A percentile compares a stretch with the other conserved stretches of the same genome.
phyloP scores from a whole-genome alignment of 345 rosid species.

The Aethionema arabicum region DNA sequence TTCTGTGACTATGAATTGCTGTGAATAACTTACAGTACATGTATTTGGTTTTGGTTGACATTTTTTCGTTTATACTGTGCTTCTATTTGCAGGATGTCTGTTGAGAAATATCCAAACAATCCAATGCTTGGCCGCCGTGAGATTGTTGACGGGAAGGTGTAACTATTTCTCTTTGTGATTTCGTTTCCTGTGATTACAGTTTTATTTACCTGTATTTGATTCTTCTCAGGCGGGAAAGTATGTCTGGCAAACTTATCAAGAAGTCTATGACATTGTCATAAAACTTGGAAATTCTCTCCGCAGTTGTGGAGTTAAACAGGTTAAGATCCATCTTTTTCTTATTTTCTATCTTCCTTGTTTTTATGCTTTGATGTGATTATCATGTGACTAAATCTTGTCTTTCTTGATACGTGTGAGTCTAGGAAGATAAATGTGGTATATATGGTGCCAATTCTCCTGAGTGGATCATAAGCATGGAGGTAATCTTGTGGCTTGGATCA shows the following conservation, averaged over 20 bases:
- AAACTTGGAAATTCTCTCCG: slow-evolving; percentile 72
- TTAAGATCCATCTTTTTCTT: slow-evolving; percentile 18
- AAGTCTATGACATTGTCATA: slow-evolving; percentile 69
- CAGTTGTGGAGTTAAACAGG: slow-evolving; percentile 64
- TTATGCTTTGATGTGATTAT: background rate
- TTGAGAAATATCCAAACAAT: slow-evolving; percentile 59
- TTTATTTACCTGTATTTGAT: slow-evolving; percentile 13
- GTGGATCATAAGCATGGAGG: slow-evolving; percentile 97
- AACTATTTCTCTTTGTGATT: background rate
- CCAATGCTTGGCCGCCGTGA: slow-evolving; percentile 76
- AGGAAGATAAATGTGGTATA: slow-evolving; percentile 82
- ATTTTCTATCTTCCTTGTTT: too few species aligned
- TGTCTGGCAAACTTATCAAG: slow-evolving; percentile 67
- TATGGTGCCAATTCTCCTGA: slow-evolving; percentile 73
- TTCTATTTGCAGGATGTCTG: slow-evolving; percentile 46
- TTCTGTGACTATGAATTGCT: background rate
- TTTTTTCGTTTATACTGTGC: background rate
- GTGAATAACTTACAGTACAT: background rate
- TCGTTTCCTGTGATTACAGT: background rate
- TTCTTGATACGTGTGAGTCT: slow-evolving; percentile 21
- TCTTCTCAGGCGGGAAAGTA: slow-evolving; percentile 60
- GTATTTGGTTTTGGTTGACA: slow-evolving; percentile 23
- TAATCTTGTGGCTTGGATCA: slow-evolving; percentile 3
- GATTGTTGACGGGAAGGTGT: slow-evolving; percentile 66
- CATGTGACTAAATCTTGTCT: background rate